phyloP scores from a whole-genome alignment of 345 rosid genomes.

The Syzygium oleosum region DNA sequence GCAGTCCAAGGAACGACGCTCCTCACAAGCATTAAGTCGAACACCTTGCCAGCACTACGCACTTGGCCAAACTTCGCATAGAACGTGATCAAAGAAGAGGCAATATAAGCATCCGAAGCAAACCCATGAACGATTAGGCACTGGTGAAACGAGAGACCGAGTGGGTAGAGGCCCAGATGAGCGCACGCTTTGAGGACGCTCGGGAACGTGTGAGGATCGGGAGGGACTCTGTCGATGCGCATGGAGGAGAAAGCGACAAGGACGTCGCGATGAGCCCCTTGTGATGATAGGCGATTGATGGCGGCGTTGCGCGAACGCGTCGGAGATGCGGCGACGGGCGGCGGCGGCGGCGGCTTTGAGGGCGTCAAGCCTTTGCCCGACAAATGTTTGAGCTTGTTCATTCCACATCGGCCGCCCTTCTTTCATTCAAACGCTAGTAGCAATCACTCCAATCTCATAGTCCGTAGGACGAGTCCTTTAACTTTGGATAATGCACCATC shows the following conservation, averaged over 20 bases:
- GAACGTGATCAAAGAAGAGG: slow-evolving; percentile 41
- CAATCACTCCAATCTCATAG: background rate
- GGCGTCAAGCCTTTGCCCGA: background rate
- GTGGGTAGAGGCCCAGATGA: slow-evolving; percentile 24
- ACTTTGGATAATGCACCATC: background rate
- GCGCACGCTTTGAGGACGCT: slow-evolving; percentile 51
- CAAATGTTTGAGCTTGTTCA: slow-evolving; percentile 21
- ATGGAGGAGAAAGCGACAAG: slow-evolving; percentile 24
- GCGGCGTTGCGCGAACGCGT: background rate
- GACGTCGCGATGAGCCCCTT: slow-evolving; percentile 21
- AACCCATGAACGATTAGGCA: slow-evolving; percentile 33
- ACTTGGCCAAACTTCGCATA: slow-evolving; percentile 23
- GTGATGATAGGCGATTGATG: slow-evolving; percentile 27
- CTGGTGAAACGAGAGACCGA: slow-evolving; percentile 43
- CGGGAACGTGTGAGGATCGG: slow-evolving; percentile 38
- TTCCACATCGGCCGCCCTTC: background rate
- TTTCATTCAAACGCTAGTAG: background rate
- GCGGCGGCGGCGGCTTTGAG: background rate
- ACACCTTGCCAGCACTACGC: slow-evolving; percentile 30
- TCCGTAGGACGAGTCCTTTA: background rate
- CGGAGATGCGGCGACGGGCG: slow-evolving; percentile 10
- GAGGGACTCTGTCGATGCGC: slow-evolving; percentile 18
- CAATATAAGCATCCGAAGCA: slow-evolving; percentile 38
- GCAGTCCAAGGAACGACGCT: slow-evolving; percentile 43
- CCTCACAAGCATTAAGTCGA: slow-evolving; percentile 38